Evolutionary conservation across 2,329 filamentous ascomycete genomes (phyloP), one percentile per base, ranked within the genome.

Genomic region (Pleomassaria siparia): DNA sequence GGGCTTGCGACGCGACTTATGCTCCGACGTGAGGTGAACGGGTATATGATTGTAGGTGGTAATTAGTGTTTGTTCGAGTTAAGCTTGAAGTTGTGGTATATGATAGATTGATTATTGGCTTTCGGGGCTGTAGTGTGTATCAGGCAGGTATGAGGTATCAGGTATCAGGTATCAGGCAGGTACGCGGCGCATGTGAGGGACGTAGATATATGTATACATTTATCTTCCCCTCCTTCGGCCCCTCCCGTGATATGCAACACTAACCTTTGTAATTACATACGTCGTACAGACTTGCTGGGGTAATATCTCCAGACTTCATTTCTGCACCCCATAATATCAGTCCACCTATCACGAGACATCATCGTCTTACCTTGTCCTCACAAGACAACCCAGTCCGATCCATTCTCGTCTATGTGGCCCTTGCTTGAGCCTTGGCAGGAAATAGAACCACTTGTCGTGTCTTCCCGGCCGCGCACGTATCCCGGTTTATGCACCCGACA

Each of bases 391-490:
- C 56, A 53, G 56, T 58, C 62, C 60, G 63, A 58, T 47, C 43
- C 51, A 56, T 65, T 58, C 49, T 63, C 58, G 64, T 56, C 53
- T 54, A n/a, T 50, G 44, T 50, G 55, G 48, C 43, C 53, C 49
- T 45, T 24, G 41, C 29, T 51, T 56, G 12, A 28, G 37, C n/a
- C 3, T 26, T 40, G n/a, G 3, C 16, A 40, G 37, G 20, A 10
- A 40, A 7, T 18, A 24, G 9, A 15, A 29, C 37, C n/a, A 40
- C 9, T 40, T 9, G 46, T 48, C 30, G 44, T 42, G 53, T 49
- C 50, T 58, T 68, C 63, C 60, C 65, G 65, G 65, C 65, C 65
- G 65, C 65, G 65, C 64, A 63, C 58, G 41, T 52, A 54, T 45
- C 37, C 36, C 53, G 52, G 51, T 44, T 51, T 9, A 9, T 42